Evolutionary conservation across 169 alveolate species (phyloP).

Genomic region (Eimeria tenella): DNA sequence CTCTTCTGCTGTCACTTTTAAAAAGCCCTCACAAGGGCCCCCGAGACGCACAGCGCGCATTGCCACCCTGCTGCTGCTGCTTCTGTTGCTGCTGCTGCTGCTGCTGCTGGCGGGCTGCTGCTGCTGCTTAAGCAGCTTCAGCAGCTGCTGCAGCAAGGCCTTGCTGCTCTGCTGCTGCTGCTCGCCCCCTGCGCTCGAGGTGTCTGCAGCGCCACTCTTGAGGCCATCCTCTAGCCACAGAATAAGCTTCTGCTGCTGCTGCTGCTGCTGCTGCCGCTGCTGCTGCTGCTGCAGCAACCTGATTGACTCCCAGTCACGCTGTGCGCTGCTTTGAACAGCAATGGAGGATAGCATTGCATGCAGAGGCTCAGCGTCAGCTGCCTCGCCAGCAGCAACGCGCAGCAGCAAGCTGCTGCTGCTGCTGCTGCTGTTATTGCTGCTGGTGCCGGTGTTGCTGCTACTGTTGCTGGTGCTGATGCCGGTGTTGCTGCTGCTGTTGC

Average conservation of each 20-base stretch:
- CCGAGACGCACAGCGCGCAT: not conserved
- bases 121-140: not conserved
- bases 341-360: not conserved
- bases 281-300: too few relatives aligned
- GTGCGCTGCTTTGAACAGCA: not conserved
- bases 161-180: not conserved
- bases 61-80: not conserved
- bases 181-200: not conserved
- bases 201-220: not conserved
- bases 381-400: constrained; percentile 18
- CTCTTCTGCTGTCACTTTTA: not conserved
- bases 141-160: not conserved
- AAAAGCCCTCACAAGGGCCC: constrained; percentile 5
- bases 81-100: not conserved
- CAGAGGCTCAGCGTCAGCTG: not conserved
- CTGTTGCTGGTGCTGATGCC: not conserved
- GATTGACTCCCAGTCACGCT: not conserved
- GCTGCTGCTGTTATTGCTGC: not conserved
- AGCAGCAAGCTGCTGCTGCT: constrained; percentile 15
- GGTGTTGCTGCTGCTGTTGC: not conserved
- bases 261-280: too few relatives aligned
- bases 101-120: not conserved
- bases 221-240: not conserved
- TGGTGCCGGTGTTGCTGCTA: not conserved
- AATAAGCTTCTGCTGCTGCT: not conserved